Evolutionary conservation across 768 basidiomycete species (phyloP), one percentile per base, ranked within the genome.

Genomic region (Naganishia onofrii): DNA sequence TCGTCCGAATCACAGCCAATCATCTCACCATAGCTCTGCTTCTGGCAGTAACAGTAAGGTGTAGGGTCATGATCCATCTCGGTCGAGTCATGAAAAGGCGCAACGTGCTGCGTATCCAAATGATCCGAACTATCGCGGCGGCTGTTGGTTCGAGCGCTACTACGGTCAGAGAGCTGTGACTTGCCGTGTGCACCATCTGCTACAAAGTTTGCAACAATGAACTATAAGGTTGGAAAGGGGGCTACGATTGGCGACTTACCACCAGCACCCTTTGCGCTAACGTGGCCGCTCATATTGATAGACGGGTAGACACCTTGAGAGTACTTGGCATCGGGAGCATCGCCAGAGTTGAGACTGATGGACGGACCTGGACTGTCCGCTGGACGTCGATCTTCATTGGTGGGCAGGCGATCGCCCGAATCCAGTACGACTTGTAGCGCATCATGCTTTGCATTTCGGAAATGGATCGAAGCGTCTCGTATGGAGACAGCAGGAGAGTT

Each of bases 21-120:
- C 81, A 82, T 82, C 71, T 81, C 80, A 3, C 81, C 81, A 69
- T 76, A 82, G 67, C 77, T 76, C 42, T 77, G 73, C 29, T 77
- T 75, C 26, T 74, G 71, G 71, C 81, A 82, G 23, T 70, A 69
- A 57, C 80, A 81, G 53, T 81, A 81, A 5, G 72, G 53, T 51
- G 52, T 72, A 9, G 72, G 77, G 74, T 76, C 82, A 19, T 57
- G 72, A 19, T 79, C 75, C 4, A 56, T 74, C 12, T 72, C 76
- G 29, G 29, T 31, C 15, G 42, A 5, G 26, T 63, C 60, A 44
- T 63, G 21, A 5, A 42, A 44, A 26, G 38, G 15, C 13, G 60
- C 38, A 9, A 28, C 13, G 9, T 46, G 60, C 23, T 23, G 19
- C 23, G 26, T 19, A 26, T 44, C 42, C 9, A 44, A 19, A 42